Evolutionary conservation across 352 stramenopile genomes (phyloP), one percentile per base, ranked within the genome.

Genomic region (Plasmopara muralis): DNA sequence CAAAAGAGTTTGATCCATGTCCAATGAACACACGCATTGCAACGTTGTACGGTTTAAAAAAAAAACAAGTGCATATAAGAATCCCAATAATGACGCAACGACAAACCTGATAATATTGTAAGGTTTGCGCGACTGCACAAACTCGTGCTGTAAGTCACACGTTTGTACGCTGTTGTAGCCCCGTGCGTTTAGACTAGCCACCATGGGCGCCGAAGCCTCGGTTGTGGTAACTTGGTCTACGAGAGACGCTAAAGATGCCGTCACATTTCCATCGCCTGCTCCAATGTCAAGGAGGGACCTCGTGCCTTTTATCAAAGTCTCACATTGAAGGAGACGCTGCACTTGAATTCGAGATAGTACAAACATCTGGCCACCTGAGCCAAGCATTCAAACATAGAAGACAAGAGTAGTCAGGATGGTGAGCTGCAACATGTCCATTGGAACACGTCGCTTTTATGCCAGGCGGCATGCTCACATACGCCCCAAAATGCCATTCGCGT

Each of bases 301-400:
- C 15, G 65, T 63, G 8, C 43, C 33, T 45, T 25, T 46, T 43
- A 20, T 37, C n/a, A 82, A 50, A 8, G 51, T 64, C 0, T 87
- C 60, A n/a, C 61, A 71, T 39, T 66, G 66, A 25, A 90, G 59
- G 15, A 90, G 70, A n/a, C 44, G 66, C 56, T 82, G 68, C 43
- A 88, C 81, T 60, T 93, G 83, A 43, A 70, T 67, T 14, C 68
- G 58, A 0, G 80, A 93, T 14, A 91, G 67, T 53, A 93, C 83
- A 56, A 93, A 93, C 83, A 93, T 93, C 71, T 93, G 80, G 31
- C 80, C 83, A 62, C 83, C 80, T 93, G 47, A 30, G 16, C 16
- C 40, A 45, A 18, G 13, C 16, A 45, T 5, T 15, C 7, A 30
- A 2, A 29, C 43, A 48, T 4, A 20, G 34, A 38, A 16, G 43